Percentiles rank a stretch among this genome's conserved stretches.
Evolutionary conservation across 441 rosid genomes (phyloP).

Genomic region (Arabidopsis lyrata): DNA sequence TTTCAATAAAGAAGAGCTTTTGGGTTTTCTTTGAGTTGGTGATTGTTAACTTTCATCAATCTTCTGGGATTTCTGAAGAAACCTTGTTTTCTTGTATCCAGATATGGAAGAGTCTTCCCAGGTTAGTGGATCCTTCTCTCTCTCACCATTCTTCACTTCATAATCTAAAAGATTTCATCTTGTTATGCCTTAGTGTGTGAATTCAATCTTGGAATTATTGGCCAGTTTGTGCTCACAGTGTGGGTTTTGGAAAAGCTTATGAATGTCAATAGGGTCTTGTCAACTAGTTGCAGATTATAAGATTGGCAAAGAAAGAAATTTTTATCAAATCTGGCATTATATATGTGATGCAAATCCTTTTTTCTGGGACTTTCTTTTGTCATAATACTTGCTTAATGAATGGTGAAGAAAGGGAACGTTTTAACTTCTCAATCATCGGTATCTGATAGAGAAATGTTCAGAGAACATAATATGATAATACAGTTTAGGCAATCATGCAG

Average conservation of each 20-base stretch:
- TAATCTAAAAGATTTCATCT: conserved; percentile 1
- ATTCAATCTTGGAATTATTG: conserved; percentile 6
- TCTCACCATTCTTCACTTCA: conserved; percentile 15
- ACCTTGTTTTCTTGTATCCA: conserved; percentile 3
- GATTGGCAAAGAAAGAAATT: no score
- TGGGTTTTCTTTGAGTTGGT: conserved; percentile 11
- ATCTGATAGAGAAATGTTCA: conserved; percentile 10
- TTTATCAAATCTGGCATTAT: conserved; percentile 1
- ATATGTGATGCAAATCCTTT: conserved; percentile 6
- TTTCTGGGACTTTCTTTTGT: conserved; percentile 5
- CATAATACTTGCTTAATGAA: conserved; percentile 2
- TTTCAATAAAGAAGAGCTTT: conserved; percentile 16
- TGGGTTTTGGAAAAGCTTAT: no score
- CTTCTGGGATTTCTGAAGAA: conserved; percentile 30
- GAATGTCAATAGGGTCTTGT: no score
- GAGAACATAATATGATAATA: conserved; percentile 4
- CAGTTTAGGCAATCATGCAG: conserved; percentile 9
- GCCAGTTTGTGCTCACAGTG: no score
- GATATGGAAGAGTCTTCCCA: conserved; percentile 46
- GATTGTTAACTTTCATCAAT: conserved; percentile 10
- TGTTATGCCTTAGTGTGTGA: conserved; percentile 12
- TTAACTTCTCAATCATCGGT: not conserved
- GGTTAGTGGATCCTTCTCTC: conserved; percentile 37
- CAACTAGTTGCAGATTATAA: no score
- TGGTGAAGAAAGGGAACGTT: not conserved